Base-by-base conservation (phyloP, 164 flowering plant genomes). In the Platanus orientalis region DNA sequence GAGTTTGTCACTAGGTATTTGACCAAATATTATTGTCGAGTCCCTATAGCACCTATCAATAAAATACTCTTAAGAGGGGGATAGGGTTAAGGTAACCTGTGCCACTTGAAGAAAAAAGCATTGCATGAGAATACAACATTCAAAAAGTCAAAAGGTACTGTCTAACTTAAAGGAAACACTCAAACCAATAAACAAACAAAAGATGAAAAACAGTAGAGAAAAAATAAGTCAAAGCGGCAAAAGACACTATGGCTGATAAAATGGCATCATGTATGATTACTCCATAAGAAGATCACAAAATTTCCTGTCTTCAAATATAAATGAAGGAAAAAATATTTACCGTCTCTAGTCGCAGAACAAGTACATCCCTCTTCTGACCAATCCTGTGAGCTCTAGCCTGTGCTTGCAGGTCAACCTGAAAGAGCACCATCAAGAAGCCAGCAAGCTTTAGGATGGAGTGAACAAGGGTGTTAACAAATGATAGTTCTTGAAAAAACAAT, bases 341-440 rank as follows among this genome's bases (percentile, higher is more conserved):
- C 40, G 99, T 94, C 81, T 95, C 99, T 52, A 95, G 75, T 26
- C 99, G 84, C 72, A 95, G 92, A 67, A 95, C 99, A 76, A 95
- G 98, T 42, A 95, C 98, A 71, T 95, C 99, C 78, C 80, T 90
- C 85, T 92, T 95, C 73, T 95, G 99, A 16, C 99, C 99, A 80
- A 95, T 84, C 76, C 98, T 81, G 67, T 92, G 98, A 67, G 98
- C 99, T 76, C 99, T 90, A 32, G 99, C 99, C 66, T 92, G 98
- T 45, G 98, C 98, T 88, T 95, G 99, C 76, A 95, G 86, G 77
- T 95, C 99, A 70, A 95, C 99, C 99, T 95, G 79, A 69, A n/a
- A 32, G 47, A 69, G 14, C 9, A 70, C 9, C 55, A 60, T 60
- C 69, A 62, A 61, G 27, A 57, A 64, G 45, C 32, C 62, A 58